Conservation (phyloP, 1,284 basidiomycete species). For the Moniliophthora roreri region DNA sequence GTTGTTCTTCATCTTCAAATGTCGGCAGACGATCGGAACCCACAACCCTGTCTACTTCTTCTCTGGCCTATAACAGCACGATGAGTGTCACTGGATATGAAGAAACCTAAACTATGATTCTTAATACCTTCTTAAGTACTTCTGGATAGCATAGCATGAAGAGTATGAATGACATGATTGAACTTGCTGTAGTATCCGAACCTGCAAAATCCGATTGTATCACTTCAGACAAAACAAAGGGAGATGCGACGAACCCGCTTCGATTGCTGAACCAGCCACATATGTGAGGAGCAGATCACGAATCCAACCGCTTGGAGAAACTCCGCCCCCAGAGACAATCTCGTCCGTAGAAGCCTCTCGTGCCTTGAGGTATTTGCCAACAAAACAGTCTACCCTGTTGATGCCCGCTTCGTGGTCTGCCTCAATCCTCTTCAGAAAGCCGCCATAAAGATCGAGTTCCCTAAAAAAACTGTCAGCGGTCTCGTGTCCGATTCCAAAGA, state of each 20-base stretch:
- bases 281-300: constrained; percentile 21
- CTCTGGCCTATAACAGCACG: not conserved
- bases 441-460: not conserved
- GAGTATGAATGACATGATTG: not conserved
- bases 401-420: not conserved
- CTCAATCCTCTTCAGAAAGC: constrained; percentile 7
- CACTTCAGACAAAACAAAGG: too few relatives aligned
- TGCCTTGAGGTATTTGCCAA: constrained; percentile 13
- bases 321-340: constrained; percentile 16
- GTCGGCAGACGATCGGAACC: not conserved
- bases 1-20: not conserved
- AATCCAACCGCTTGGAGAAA: constrained; percentile 18
- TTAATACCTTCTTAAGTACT: not conserved
- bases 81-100: not conserved
- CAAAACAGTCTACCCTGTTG: not conserved
- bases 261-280: constrained; percentile 5
- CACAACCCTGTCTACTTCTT: not conserved
- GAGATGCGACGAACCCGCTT: not conserved
- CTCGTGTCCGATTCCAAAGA: too few relatives aligned
- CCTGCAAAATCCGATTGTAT: not conserved
- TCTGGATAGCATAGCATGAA: not conserved
- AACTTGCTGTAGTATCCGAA: constrained; percentile 10
- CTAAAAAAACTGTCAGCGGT: not conserved
- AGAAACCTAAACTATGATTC: too few relatives aligned
- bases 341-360: constrained; percentile 11